A percentile compares a stretch with the other conserved stretches of the same genome.
phyloP scores from a whole-genome alignment of 495 filamentous ascomycete species.

The Aspergillus cavernicola region DNA sequence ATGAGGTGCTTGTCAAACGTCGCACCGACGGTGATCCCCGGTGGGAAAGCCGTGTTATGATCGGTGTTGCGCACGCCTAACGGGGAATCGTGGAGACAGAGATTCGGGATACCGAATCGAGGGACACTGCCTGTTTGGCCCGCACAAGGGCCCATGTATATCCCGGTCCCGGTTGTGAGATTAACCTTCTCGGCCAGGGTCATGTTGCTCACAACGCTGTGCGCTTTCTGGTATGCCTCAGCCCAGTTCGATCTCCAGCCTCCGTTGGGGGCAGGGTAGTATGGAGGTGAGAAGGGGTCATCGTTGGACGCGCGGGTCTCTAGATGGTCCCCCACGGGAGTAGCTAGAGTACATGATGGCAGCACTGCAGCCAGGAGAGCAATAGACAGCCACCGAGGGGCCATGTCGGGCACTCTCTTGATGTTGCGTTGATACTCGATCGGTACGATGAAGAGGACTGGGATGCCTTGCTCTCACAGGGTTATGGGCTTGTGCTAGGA shows the following conservation, averaged over 20 bases:
- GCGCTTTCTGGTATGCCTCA: slow-evolving; percentile 76
- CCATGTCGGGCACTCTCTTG: not conserved
- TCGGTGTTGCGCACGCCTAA: slow-evolving; percentile 48
- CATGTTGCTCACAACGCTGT: slow-evolving; percentile 74
- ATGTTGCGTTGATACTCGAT: not conserved
- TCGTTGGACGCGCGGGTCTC: slow-evolving; percentile 3
- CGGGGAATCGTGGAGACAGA: slow-evolving; percentile 45
- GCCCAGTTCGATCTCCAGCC: slow-evolving; percentile 67
- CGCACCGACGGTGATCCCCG: slow-evolving; percentile 53
- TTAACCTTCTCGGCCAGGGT: slow-evolving; percentile 94
- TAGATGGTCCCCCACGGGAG: not conserved
- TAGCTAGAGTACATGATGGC: slow-evolving; percentile 1
- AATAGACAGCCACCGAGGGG: not conserved
- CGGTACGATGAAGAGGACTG: not conserved
- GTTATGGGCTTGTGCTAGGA: not conserved
- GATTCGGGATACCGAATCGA: slow-evolving; percentile 38
- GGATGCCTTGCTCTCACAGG: not conserved
- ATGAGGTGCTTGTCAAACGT: slow-evolving; percentile 61
- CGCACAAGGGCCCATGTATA: slow-evolving; percentile 43
- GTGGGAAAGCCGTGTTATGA: slow-evolving; percentile 55
- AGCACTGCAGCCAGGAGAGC: not conserved
- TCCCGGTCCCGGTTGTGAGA: slow-evolving; percentile 71
- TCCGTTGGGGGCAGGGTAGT: slow-evolving; percentile 84
- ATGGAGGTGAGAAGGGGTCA: slow-evolving; percentile 50
- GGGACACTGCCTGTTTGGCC: slow-evolving; percentile 41